Percentiles rank a stretch among this genome's conserved stretches.
These are phyloP conservation scores for Ceratocystis cacaofunesta DNA, from an alignment of 2,329 filamentous ascomycete species.

Conservation along the genomic window DNA sequence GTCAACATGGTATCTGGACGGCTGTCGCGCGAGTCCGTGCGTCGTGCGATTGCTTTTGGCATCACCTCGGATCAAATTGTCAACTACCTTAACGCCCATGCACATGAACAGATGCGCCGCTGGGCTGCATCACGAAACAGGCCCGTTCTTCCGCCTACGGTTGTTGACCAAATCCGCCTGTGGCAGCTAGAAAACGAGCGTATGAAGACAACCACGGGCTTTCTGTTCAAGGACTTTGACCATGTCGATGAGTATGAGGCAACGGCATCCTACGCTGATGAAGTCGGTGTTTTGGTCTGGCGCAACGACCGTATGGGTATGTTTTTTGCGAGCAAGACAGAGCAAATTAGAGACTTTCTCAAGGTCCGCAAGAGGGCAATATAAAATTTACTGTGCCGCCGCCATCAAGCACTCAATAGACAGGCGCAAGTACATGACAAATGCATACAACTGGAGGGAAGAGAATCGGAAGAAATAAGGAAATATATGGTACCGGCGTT, in stretches of 20 bases:
- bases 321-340: constrained; percentile 85
- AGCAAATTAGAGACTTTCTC: constrained; percentile 74
- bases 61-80: constrained; percentile 96
- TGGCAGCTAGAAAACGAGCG: constrained; percentile 97
- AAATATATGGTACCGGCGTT: constrained; percentile 1
- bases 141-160: constrained; percentile 79
- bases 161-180: constrained; percentile 90
- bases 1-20: constrained; percentile 88
- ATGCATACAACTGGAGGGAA: not conserved
- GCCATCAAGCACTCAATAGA: not conserved
- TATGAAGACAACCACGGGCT: constrained; percentile 71
- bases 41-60: constrained; percentile 70
- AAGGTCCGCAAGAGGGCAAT: constrained; percentile 45
- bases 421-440: not conserved
- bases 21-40: constrained; percentile 75
- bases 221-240: constrained; percentile 79
- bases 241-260: constrained; percentile 54
- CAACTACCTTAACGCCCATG: constrained; percentile 77
- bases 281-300: constrained; percentile 83
- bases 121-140: constrained; percentile 40
- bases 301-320: constrained; percentile 61
- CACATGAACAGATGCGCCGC: constrained; percentile 83
- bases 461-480: too few species aligned
- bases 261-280: constrained; percentile 65
- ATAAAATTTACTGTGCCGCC: constrained; percentile 18